Percentiles rank a stretch among this genome's conserved stretches.
Conservation (phyloP, 1,284 basidiomycete species). For the Moesziomyces antarcticus region DNA sequence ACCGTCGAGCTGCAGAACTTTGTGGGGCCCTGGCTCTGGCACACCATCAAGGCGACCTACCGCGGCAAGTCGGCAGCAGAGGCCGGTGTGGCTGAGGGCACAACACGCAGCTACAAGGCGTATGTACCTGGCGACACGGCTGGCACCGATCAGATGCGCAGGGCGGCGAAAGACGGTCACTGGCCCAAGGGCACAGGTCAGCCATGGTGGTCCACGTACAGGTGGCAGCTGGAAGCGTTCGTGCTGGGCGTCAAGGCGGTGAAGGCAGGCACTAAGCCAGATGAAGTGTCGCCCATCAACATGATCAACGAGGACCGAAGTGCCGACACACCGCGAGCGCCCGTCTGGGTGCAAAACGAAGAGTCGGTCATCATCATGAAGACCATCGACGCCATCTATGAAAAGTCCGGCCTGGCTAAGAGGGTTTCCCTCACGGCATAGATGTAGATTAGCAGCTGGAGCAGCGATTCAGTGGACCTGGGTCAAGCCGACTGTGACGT, state of each 20-base stretch:
- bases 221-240: constrained; percentile 55
- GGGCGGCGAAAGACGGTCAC: constrained; percentile 53
- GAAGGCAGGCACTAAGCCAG: constrained; percentile 8
- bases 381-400: constrained; percentile 53
- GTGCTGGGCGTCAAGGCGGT: constrained; percentile 35
- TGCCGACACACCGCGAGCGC: constrained; percentile 20
- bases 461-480: no score
- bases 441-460: no score
- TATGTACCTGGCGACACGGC: constrained; percentile 32
- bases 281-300: constrained; percentile 30
- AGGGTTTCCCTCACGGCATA: constrained; percentile 3
- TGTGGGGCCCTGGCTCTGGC: constrained; percentile 45
- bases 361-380: constrained; percentile 56
- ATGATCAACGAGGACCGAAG: constrained; percentile 40
- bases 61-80: constrained; percentile 24
- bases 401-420: constrained; percentile 44
- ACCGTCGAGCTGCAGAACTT: constrained; percentile 47
- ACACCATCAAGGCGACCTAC: constrained; percentile 44
- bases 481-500: no score
- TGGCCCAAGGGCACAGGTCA: constrained; percentile 47
- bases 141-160: constrained; percentile 46
- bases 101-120: constrained; percentile 26
- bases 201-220: constrained; percentile 52
- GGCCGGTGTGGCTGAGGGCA: constrained; percentile 26
- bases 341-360: constrained; percentile 54